Base-by-base conservation (phyloP, 2,329 filamentous ascomycete species). In the Cladosporium cucumerinum region DNA sequence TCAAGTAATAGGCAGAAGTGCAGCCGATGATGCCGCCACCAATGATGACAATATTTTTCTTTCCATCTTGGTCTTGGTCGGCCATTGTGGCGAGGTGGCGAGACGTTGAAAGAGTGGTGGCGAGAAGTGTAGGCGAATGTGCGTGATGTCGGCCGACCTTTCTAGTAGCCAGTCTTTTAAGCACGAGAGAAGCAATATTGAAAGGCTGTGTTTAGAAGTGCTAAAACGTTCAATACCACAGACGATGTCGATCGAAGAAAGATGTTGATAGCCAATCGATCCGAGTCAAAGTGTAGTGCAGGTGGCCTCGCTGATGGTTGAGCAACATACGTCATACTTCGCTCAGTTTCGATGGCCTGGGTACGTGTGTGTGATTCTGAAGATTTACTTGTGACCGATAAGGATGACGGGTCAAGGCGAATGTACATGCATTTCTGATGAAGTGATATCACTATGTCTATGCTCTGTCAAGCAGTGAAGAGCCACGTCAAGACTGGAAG, bases 1-100 rank as follows among this genome's bases (percentile, higher is more conserved):
- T 95, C 51, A 98, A 82, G 74, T 89, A 98, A 78, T 98, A 98
- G 65, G 94, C 93, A 5, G 91, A 93, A 58, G 92, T 95, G 76
- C 88, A 90, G 73, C 95, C 95, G 72, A 98, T 96, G 68, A 98
- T 93, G 71, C 94, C 94, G 70, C 93, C 94, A 70, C 94, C 93
- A 18, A 78, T 70, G 5, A 78, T 70, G 6, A 78, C 73, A 51
- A 78, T 77, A 46, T 76, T 70, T 61, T 69, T 75, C 49, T 70
- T 70, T 52, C 69, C 66, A 25, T 66, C 68, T 32, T 54, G n/a
- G 21, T 68, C 36, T 52, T 46, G 14, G 26, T 69, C 48, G 5
- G 72, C 69, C 73, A 75, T 75, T 55, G 68, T 72, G 69, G 68
- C 58, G 58, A 61, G 18, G 28, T 51, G 58, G 43, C 58, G 58